Conservation (phyloP, 1,284 basidiomycete species). For the Wallemia mellicola region DNA sequence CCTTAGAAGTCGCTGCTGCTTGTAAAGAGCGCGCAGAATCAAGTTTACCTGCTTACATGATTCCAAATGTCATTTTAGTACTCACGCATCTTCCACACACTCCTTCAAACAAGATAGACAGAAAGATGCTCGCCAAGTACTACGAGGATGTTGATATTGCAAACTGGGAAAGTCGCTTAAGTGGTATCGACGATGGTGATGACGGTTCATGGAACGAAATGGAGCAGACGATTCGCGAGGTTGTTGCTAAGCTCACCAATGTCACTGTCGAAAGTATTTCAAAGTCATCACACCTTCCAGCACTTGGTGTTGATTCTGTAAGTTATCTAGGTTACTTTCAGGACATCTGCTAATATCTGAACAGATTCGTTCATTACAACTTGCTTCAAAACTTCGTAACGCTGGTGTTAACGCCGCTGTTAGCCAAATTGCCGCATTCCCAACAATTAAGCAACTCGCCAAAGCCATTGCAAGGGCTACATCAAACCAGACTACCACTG, state of each 20-base stretch:
- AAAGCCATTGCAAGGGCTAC: slow-evolving; percentile 3
- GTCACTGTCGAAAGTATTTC: slow-evolving; percentile 9
- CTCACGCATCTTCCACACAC: slow-evolving; percentile 14
- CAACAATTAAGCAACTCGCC: slow-evolving; percentile 10
- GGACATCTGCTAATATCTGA: no score
- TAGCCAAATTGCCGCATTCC: slow-evolving; percentile 11
- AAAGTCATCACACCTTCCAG: slow-evolving; percentile 10
- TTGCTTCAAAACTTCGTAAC: slow-evolving; percentile 11
- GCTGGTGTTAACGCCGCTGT: slow-evolving; percentile 11
- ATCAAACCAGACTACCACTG: slow-evolving; percentile 3
- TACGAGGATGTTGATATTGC: slow-evolving; percentile 10
- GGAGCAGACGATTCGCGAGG: slow-evolving; percentile 5
- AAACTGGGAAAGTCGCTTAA: slow-evolving; percentile 11
- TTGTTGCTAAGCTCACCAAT: slow-evolving; percentile 8
- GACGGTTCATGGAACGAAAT: slow-evolving; percentile 3
- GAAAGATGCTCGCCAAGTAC: slow-evolving; percentile 12
- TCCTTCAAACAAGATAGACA: slow-evolving; percentile 16
- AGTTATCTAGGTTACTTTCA: slow-evolving; percentile 3
- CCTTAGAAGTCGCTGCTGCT: slow-evolving; percentile 8
- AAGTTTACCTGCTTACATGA: slow-evolving; percentile 13
- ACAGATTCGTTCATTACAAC: slow-evolving; percentile 1
- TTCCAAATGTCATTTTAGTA: slow-evolving; percentile 12
- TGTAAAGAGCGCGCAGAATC: slow-evolving; percentile 8
- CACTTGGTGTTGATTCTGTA: slow-evolving; percentile 12
- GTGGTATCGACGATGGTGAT: slow-evolving; percentile 4